Percentiles rank a stretch among this genome's conserved stretches.
phyloP scores from a whole-genome alignment of 768 basidiomycete genomes.

The Naganishia vaughanmartiniae region DNA sequence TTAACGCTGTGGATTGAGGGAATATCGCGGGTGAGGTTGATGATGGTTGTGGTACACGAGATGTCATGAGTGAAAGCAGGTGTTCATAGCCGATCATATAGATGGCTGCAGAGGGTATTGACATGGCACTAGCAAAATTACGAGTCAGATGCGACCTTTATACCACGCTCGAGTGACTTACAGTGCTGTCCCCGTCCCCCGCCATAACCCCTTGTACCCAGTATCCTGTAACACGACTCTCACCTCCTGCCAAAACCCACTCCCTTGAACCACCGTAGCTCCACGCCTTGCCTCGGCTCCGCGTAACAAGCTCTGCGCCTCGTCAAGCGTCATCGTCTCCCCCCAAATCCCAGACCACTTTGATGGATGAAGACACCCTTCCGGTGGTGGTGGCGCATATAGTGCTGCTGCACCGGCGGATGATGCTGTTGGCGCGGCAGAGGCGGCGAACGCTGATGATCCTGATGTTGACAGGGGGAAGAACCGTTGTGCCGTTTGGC shows the following conservation, averaged over 20 bases:
- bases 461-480: background rate
- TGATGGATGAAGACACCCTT: slow-evolving; percentile 46
- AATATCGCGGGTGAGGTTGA: slow-evolving; percentile 17
- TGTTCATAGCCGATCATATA: slow-evolving; percentile 97
- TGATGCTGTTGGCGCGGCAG: background rate
- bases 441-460: background rate
- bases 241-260: slow-evolving; percentile 69
- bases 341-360: slow-evolving; percentile 53
- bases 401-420: background rate
- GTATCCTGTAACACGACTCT: slow-evolving; percentile 72
- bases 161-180: slow-evolving; percentile 54
- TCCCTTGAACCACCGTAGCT: slow-evolving; percentile 56
- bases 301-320: slow-evolving; percentile 38
- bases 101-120: slow-evolving; percentile 83
- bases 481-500: slow-evolving; percentile 13
- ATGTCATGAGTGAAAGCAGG: slow-evolving; percentile 53
- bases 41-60: slow-evolving; percentile 1
- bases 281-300: slow-evolving; percentile 30
- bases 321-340: slow-evolving; percentile 43
- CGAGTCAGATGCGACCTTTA: background rate
- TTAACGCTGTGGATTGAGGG: slow-evolving; percentile 13
- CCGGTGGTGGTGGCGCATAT: slow-evolving; percentile 33
- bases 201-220: slow-evolving; percentile 85
- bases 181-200: slow-evolving; percentile 88
- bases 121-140: slow-evolving; percentile 64